Base-by-base conservation (phyloP, 2,329 filamentous ascomycete genomes). In the Xylariaceae sp. region DNA sequence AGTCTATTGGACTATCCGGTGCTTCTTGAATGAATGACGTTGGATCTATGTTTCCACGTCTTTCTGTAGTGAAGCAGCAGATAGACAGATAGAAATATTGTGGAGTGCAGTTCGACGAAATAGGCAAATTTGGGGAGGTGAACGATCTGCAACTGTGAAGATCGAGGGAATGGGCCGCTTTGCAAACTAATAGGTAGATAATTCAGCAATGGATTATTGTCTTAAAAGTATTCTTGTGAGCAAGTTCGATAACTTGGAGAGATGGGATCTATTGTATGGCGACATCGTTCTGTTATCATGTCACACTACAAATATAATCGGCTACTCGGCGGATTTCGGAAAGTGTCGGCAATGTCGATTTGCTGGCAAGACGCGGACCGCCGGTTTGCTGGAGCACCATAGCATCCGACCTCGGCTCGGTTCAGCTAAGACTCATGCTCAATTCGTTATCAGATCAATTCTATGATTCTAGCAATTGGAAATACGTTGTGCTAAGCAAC, bases 371-470 rank as follows among this genome's bases (percentile, higher is more conserved):
- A n/a, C n/a, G n/a, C n/a, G n/a, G n/a, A n/a, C n/a, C n/a, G n/a
- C n/a, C n/a, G n/a, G n/a, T n/a, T n/a, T n/a, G n/a, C n/a, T n/a
- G n/a, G n/a, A n/a, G n/a, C n/a, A n/a, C n/a, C n/a, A 32, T 11
- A 37, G 27, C 44, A 50, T 50, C 56, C 56, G 53, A 59, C 52
- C 52, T 58, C 55, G 56, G 56, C 50, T 50, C 53, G 45, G 56
- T 20, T 36, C 40, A 42, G 6, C 24, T 23, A 18, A 23, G 41
- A 21, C 15, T 16, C 18, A 37, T 21, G 24, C 24, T 10, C 16
- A 15, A 23, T 16, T 3, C 3, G 39, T 15, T 41, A 32, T 3
- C 11, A 20, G 21, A 20, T 29, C 11, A n/a, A 35, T 6, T n/a
- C n/a, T n/a, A n/a, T n/a, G n/a, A n/a, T n/a, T n/a, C n/a, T n/a